Percentiles rank a stretch among this genome's conserved stretches.
These are phyloP conservation scores for Arthrobotrys conoides DNA, from an alignment of 2,329 filamentous ascomycete species.

Conservation along the genomic window DNA sequence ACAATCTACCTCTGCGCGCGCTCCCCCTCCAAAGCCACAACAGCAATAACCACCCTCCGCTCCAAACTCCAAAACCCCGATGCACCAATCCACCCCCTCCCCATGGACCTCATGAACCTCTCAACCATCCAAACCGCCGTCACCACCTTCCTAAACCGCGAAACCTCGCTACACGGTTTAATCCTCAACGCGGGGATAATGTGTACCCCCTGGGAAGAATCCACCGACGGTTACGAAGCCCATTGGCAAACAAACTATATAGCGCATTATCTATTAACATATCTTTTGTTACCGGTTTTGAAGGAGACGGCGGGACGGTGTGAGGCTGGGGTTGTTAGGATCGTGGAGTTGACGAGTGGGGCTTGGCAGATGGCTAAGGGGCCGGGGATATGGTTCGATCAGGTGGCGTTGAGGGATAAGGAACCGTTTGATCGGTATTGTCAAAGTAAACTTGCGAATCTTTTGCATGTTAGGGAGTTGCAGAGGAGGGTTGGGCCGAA, in stretches of 20 bases:
- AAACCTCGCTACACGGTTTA: constrained; percentile 62
- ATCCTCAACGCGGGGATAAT: constrained; percentile 58
- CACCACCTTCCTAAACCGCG: constrained; percentile 61
- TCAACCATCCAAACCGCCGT: constrained; percentile 50
- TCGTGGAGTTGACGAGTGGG: constrained; percentile 68
- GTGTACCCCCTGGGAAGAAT: constrained; percentile 45
- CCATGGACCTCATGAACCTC: constrained; percentile 63
- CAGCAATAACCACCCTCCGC: constrained; percentile 68
- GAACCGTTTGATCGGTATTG: constrained; percentile 67
- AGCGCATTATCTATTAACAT: constrained; percentile 70
- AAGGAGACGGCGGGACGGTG: constrained; percentile 65
- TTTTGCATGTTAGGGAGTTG: constrained; percentile 68
- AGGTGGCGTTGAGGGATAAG: constrained; percentile 66
- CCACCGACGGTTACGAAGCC: constrained; percentile 65
- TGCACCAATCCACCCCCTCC: constrained; percentile 60
- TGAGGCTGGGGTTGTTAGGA: constrained; percentile 65
- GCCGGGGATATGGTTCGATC: constrained; percentile 68
- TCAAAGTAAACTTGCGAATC: constrained; percentile 70
- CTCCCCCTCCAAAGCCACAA: constrained; percentile 66
- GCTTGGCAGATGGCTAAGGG: constrained; percentile 66
- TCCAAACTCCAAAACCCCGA: constrained; percentile 38
- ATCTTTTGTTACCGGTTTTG: constrained; percentile 69
- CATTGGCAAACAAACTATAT: constrained; percentile 71
- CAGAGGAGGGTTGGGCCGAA: constrained; percentile 66
- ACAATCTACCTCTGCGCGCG: constrained; percentile 69